Base-by-base conservation (phyloP, 208 protist genomes). In the Lotmaria passim region DNA sequence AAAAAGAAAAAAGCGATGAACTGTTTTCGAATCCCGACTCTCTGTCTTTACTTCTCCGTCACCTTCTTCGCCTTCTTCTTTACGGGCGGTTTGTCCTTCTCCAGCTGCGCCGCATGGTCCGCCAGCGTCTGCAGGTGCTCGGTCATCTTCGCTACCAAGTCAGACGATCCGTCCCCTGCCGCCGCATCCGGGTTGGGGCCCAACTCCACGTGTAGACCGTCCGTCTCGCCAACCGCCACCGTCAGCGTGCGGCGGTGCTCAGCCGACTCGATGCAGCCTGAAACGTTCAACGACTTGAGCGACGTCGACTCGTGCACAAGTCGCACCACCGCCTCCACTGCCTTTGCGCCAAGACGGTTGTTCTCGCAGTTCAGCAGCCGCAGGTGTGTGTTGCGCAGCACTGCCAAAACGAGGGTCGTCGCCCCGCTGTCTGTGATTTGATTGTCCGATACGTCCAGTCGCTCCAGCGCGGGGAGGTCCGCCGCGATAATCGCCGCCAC, bases 211-310 rank as follows among this genome's bases (percentile, higher is more conserved):
- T 90, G 87, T 64, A 93, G 59, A 14, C 87, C 86, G 33, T 92
- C 86, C 19, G 80, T 76, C 58, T 93, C 86, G 12, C 81, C 83
- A 14, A 86, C 82, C 3, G 80, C 70, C 34, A 90, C 68, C 1
- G 86, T 86, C 14, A 96, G 60, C 30, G 41, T 73, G 43, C 86
- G 76, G 11, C 85, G 76, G 60, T 86, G 80, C 7, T 92, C 84
- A 4, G 78, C 62, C 0, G 85, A 86, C 19, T 69, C 70, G 28
- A 96, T 65, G 53, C 78, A 91, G 38, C 75, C 60, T 23, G 68
- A 78, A 33, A 96, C 64, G 65, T 96, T 91, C n/a, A 96, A 62
- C 17, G 83, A 81, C 59, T 90, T 93, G 34, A 96, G 74, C 17
- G 85, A 79, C 50, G 87, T 79, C 5, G 87, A 80, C 47, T 79